Conservation (phyloP, 805 yeast species). For the Saturnispora galanensis region DNA sequence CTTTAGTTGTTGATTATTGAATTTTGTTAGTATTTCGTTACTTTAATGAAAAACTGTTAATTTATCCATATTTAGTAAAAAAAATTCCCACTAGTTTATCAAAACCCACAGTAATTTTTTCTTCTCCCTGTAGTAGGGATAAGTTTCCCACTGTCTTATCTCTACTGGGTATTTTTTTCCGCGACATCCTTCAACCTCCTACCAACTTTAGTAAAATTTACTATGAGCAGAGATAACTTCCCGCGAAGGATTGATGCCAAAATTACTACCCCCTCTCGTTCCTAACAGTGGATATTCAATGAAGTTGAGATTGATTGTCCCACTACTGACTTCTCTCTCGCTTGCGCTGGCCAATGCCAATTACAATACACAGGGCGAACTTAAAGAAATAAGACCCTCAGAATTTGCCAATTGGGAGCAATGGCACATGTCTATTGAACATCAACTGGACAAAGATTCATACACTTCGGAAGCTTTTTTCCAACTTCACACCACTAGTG, state of each 20-base stretch:
- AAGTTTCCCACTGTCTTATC: too few species aligned
- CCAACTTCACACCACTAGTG: conserved; percentile 64
- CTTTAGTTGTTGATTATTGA: background rate
- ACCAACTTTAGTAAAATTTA: too few species aligned
- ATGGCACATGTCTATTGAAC: conserved; percentile 91
- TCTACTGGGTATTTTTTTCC: too few species aligned
- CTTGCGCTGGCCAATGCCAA: background rate
- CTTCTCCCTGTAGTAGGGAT: too few species aligned
- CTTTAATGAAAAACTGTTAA: too few species aligned
- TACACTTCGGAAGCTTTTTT: conserved; percentile 53
- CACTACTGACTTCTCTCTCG: background rate
- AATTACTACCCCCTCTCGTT: too few species aligned
- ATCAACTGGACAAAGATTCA: conserved; percentile 35
- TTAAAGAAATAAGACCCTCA: conserved; percentile 39
- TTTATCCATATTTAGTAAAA: too few species aligned
- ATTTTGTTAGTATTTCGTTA: background rate
- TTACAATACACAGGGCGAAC: conserved; percentile 11
- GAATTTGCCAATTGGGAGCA: conserved; percentile 54
- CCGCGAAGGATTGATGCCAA: too few species aligned
- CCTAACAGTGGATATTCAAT: background rate
- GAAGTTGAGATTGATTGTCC: background rate
- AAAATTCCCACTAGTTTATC: too few species aligned
- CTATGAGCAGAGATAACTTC: too few species aligned
- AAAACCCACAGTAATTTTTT: too few species aligned
- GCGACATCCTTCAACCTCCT: too few species aligned